Evolutionary conservation across 2,329 filamentous ascomycete species (phyloP).

Genomic region (Gliomastix tumulicola): DNA sequence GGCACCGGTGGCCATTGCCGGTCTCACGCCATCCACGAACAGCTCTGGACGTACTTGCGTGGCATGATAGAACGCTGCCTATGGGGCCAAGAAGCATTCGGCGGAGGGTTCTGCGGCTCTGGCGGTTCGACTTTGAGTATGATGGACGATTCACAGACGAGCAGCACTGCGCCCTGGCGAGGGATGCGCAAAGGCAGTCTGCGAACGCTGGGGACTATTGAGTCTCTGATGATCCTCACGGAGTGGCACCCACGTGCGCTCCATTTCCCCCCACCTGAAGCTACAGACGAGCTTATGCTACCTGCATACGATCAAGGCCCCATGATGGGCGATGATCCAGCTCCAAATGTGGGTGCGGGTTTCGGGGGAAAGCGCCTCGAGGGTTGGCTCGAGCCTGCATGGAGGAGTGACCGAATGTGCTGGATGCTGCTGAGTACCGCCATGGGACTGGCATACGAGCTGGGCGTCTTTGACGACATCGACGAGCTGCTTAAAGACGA

Average conservation of each 20-base stretch:
- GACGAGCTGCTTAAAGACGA: conserved; percentile 59
- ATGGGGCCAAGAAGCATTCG: conserved; percentile 95
- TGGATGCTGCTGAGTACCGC: conserved; percentile 96
- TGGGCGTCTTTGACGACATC: conserved; percentile 91
- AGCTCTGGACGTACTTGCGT: conserved; percentile 88
- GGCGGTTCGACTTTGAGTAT: too few species aligned
- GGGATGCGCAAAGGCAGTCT: conserved; percentile 70
- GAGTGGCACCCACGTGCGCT: conserved; percentile 95
- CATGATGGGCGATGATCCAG: conserved; percentile 15
- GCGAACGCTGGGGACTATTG: conserved; percentile 85
- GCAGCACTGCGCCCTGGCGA: conserved; percentile 64
- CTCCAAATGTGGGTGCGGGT: conserved; percentile 35
- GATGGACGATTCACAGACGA: conserved; percentile 53
- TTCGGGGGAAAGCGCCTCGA: conserved; percentile 81
- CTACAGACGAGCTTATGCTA: conserved; percentile 61
- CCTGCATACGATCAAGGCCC: conserved; percentile 35
- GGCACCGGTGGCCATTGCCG: conserved; percentile 77
- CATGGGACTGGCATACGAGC: conserved; percentile 82
- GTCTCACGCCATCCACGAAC: conserved; percentile 87
- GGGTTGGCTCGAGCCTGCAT: conserved; percentile 93
- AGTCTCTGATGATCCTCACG: conserved; percentile 87
- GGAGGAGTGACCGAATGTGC: conserved; percentile 91
- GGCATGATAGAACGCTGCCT: conserved; percentile 94
- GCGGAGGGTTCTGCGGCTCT: conserved; percentile 75
- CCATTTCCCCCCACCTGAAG: conserved; percentile 83